Evolutionary conservation across 306 rosid genomes (phyloP), one percentile per base, ranked within the genome.

Genomic region (Purshia tridentata): DNA sequence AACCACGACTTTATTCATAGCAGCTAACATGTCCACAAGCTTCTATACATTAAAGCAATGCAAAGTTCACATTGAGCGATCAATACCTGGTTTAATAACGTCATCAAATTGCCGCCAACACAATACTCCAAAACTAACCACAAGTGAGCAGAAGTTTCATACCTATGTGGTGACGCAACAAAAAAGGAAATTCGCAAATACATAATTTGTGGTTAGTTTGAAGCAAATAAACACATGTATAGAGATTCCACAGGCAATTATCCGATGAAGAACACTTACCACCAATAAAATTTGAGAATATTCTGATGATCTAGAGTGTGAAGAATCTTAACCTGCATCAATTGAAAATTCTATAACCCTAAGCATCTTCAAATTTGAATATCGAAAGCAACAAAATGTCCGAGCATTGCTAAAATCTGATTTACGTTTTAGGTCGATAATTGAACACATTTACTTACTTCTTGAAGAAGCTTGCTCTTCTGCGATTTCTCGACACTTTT

Each of bases 51-150:
- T 18, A 56, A 65, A 41, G 44, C 16, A 20, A 64, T 22, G 59
- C 39, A 55, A 68, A 58, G 61, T 6, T 49, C 4, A 67, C 19
- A 58, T 57, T 29, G 72, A 67, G 66, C 8, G 40, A 18, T 35
- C 22, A 18, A 23, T 80, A 94, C 99, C 99, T 94, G 97, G 73
- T 83, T 90, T 72, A 94, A 82, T 68, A 94, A 76, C 76, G 95
- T 76, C 85, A 90, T 87, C 70, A 94, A 72, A 86, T 94, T 92
- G 61, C 99, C 99, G 54, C 99, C 99, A 19, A 94, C 97, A 73
- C 97, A 94, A 65, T 91, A 94, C 85, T 94, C 99, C 83, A 94
- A 80, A 57, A 94, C 92, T 76, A 94, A 81, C 99, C 99, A 94
- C 79, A 94, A 70, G 83, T 94, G 99, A 81, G 99, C 99, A 52